Percentiles rank a stretch among this genome's conserved stretches.
phyloP scores from a whole-genome alignment of 192 early-diverging fungal species.

The Coemansia guatemalensis region DNA sequence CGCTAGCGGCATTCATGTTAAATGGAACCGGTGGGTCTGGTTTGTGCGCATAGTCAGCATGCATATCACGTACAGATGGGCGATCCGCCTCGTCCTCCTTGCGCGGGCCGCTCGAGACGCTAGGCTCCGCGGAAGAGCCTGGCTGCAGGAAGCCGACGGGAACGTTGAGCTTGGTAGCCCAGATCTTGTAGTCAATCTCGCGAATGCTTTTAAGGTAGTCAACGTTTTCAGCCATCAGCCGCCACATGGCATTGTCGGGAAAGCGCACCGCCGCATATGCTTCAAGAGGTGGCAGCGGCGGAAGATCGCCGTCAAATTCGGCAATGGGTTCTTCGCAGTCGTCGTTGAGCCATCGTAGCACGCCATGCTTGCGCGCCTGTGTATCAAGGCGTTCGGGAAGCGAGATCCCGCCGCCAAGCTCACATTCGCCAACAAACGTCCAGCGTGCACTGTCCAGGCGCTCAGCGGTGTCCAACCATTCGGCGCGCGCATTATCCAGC shows the following conservation, averaged over 20 bases:
- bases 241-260: constrained; percentile 51
- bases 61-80: constrained; percentile 29
- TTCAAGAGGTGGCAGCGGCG: constrained; percentile 24
- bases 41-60: constrained; percentile 30
- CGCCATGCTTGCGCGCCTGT: constrained; percentile 31
- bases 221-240: constrained; percentile 54
- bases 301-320: neutral
- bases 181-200: constrained; percentile 60
- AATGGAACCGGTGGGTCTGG: constrained; percentile 52
- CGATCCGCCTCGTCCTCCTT: constrained; percentile 31
- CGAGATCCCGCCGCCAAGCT: constrained; percentile 32
- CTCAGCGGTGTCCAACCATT: constrained; percentile 22
- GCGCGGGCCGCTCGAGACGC: neutral
- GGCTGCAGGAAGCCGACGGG: constrained; percentile 28
- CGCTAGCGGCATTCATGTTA: constrained; percentile 57
- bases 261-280: constrained; percentile 45
- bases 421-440: constrained; percentile 41
- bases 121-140: neutral
- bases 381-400: constrained; percentile 27
- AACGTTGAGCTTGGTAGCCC: constrained; percentile 55
- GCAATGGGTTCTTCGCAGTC: constrained; percentile 41
- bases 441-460: constrained; percentile 22
- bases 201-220: constrained; percentile 57
- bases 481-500: constrained; percentile 34
- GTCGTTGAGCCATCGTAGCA: constrained; percentile 49